Conservation (phyloP, 2,329 filamentous ascomycete species). For the Arthrinium phaeospermum region DNA sequence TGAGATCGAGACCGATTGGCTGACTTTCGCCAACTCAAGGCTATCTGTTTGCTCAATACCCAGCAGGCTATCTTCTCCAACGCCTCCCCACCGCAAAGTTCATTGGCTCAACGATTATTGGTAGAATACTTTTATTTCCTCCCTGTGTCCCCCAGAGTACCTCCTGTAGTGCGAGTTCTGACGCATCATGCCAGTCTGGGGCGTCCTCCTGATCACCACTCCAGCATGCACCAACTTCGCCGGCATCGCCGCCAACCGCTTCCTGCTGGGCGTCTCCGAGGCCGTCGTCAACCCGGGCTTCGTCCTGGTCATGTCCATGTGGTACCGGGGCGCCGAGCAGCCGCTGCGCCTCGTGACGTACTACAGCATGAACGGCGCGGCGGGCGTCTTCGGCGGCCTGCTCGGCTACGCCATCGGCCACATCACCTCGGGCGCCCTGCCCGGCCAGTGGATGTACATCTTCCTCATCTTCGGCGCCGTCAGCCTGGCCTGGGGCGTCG, state of each 20-base stretch:
- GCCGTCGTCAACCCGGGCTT: conserved; percentile 60
- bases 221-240: conserved; percentile 59
- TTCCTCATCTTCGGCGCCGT: conserved; percentile 65
- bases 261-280: conserved; percentile 62
- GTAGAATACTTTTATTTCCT: conserved; percentile 20
- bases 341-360: conserved; percentile 59
- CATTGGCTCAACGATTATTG: conserved; percentile 48
- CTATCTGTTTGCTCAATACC: conserved; percentile 51
- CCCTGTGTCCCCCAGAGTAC: too few species aligned
- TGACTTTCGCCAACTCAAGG: conserved; percentile 26
- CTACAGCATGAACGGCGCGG: conserved; percentile 64
- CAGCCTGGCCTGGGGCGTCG: conserved; percentile 59
- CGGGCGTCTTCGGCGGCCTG: conserved; percentile 65
- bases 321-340: conserved; percentile 51
- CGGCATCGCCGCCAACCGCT: conserved; percentile 59
- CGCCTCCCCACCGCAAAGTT: conserved; percentile 54
- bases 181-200: conserved; percentile 45
- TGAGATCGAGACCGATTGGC: neutral
- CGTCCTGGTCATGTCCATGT: conserved; percentile 42
- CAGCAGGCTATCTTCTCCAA: conserved; percentile 52
- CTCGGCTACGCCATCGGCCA: conserved; percentile 66
- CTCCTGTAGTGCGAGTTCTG: neutral
- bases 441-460: conserved; percentile 42
- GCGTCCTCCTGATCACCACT: conserved; percentile 51
- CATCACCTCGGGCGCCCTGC: conserved; percentile 47